phyloP scores from a whole-genome alignment of 805 yeast genomes.

The Metschnikowia koreensis region DNA sequence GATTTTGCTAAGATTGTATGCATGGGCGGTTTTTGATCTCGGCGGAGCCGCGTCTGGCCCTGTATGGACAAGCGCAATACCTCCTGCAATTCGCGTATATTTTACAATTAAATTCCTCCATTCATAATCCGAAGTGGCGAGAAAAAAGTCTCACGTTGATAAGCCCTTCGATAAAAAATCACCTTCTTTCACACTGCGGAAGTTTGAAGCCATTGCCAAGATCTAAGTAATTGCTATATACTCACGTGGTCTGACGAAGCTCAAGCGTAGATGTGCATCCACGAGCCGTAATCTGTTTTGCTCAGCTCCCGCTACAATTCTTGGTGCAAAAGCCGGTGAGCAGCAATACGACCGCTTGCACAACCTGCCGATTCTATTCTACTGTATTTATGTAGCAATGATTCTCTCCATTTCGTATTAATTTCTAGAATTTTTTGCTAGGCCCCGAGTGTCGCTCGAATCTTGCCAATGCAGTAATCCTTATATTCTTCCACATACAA shows the following conservation, averaged over 20 bases:
- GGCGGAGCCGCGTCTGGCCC: constrained; percentile 2
- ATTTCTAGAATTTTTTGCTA: not conserved
- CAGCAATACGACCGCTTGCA: not conserved
- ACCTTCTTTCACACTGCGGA: not conserved
- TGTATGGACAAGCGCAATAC: not conserved
- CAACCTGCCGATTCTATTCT: not conserved
- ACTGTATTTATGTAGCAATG: not conserved
- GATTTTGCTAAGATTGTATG: constrained; percentile 1
- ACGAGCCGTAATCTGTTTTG: not conserved
- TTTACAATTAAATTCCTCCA: too few species aligned
- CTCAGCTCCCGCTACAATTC: not conserved
- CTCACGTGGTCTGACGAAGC: too few species aligned
- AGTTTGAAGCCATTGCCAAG: not conserved
- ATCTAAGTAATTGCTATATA: too few species aligned
- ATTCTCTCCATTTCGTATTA: not conserved
- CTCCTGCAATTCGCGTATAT: too few species aligned
- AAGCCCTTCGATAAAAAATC: not conserved
- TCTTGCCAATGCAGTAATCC: constrained; percentile 43
- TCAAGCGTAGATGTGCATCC: not conserved
- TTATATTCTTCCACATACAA: constrained; percentile 38
- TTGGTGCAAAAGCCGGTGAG: too few species aligned
- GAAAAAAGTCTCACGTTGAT: too few species aligned
- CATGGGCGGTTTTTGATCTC: constrained; percentile 5
- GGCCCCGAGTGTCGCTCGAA: constrained; percentile 35
- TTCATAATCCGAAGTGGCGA: too few species aligned